phyloP scores from a whole-genome alignment of 768 basidiomycete genomes.

The Tulasnella sp. region DNA sequence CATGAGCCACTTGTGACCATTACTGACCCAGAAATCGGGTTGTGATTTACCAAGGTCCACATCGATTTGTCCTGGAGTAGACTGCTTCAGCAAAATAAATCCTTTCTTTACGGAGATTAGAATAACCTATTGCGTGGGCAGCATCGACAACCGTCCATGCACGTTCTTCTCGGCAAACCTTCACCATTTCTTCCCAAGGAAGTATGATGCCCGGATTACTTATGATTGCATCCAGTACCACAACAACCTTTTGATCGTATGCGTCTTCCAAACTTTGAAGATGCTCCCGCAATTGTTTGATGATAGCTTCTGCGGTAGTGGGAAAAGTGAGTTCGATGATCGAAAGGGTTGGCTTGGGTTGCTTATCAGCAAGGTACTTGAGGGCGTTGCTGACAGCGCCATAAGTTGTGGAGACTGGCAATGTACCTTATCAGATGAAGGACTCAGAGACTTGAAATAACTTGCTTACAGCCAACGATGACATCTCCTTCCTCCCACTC shows the following conservation, averaged over 20 bases:
- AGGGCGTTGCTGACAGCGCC: constrained; percentile 39
- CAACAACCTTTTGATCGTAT: constrained; percentile 39
- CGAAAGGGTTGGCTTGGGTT: constrained; percentile 40
- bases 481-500: constrained; percentile 55
- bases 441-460: background rate
- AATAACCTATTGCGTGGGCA: constrained; percentile 50
- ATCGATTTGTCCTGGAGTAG: constrained; percentile 35
- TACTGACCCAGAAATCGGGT: constrained; percentile 76
- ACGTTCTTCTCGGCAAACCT: constrained; percentile 48
- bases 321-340: constrained; percentile 44
- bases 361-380: constrained; percentile 40
- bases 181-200: constrained; percentile 61
- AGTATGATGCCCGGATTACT: constrained; percentile 47
- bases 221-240: constrained; percentile 54
- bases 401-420: constrained; percentile 45
- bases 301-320: constrained; percentile 40
- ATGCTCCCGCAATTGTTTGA: constrained; percentile 36
- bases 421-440: background rate
- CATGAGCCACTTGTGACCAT: constrained; percentile 79
- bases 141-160: constrained; percentile 63
- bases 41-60: constrained; percentile 41
- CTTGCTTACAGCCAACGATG: constrained; percentile 40
- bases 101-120: background rate
- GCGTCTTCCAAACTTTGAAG: constrained; percentile 25
- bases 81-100: background rate